A percentile compares a stretch with the other conserved stretches of the same genome.
These are phyloP conservation scores for Bruguiera sexangula DNA, from an alignment of 345 rosid genomes.

Conservation along the genomic window DNA sequence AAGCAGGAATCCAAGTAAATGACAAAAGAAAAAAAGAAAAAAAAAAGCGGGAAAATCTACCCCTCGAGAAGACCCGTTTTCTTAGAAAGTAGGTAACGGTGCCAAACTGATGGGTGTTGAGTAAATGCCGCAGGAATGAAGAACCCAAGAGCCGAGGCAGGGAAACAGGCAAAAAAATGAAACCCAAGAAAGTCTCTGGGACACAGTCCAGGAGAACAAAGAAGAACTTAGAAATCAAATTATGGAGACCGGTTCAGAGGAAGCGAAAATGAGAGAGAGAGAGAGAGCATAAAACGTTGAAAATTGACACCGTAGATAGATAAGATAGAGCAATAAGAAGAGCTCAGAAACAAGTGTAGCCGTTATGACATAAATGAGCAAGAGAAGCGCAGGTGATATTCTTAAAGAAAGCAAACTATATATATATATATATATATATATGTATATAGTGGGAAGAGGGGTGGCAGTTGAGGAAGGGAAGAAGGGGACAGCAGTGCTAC, in stretches of 20 bases:
- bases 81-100: conserved; percentile 1
- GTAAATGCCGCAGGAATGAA: neutral
- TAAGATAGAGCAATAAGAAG: neutral
- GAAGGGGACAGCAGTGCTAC: too few relatives aligned
- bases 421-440: too few relatives aligned
- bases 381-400: neutral
- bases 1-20: conserved; percentile 18
- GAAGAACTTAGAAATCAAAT: conserved; percentile 5
- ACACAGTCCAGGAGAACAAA: conserved; percentile 7
- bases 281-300: neutral
- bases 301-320: neutral
- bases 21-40: neutral
- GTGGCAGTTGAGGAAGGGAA: too few relatives aligned
- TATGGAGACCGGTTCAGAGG: neutral
- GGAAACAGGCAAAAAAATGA: conserved; percentile 19
- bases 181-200: conserved; percentile 21
- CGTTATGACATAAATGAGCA: conserved; percentile 1
- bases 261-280: neutral
- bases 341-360: neutral
- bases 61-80: neutral
- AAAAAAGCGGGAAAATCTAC: neutral
- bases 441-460: too few relatives aligned
- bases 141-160: conserved; percentile 7
- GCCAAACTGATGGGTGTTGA: neutral
- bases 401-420: too few relatives aligned